These are phyloP conservation scores for Phytophthora tubulina DNA, from an alignment of 352 stramenopile species.

Conservation along the genomic window DNA sequence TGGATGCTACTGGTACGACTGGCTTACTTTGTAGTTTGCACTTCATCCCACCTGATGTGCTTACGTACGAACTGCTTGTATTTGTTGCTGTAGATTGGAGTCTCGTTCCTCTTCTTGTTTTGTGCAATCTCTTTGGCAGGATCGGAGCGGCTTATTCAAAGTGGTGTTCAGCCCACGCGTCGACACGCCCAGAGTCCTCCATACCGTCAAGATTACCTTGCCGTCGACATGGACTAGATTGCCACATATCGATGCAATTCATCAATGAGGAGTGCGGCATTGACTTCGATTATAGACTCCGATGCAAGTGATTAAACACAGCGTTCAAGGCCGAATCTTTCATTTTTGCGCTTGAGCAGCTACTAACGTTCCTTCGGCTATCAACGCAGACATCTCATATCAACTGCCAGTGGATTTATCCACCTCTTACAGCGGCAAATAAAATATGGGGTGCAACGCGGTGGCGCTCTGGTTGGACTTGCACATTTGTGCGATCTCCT, in stretches of 20 bases:
- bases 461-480: slow-evolving; percentile 37
- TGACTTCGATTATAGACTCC: neutral
- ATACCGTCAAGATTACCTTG: slow-evolving; percentile 64
- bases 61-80: slow-evolving; percentile 14
- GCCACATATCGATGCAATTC: neutral
- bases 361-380: slow-evolving; percentile 12
- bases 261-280: too few species aligned
- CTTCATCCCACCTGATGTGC: neutral
- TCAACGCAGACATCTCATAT: slow-evolving; percentile 16
- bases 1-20: slow-evolving; percentile 77
- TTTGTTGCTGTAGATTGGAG: slow-evolving; percentile 52
- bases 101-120: slow-evolving; percentile 72
- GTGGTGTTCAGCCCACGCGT: slow-evolving; percentile 38
- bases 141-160: slow-evolving; percentile 45
- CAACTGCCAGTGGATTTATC: slow-evolving; percentile 15
- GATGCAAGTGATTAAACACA: neutral
- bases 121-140: slow-evolving; percentile 73
- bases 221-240: slow-evolving; percentile 55
- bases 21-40: neutral
- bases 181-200: slow-evolving; percentile 44
- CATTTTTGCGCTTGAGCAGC: slow-evolving; percentile 24
- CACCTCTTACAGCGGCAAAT: slow-evolving; percentile 54
- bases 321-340: slow-evolving; percentile 13
- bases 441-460: slow-evolving; percentile 61
- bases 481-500: slow-evolving; percentile 45